These are phyloP conservation scores for Globisporangium alternatum DNA, from an alignment of 352 stramenopile species.

Conservation along the genomic window DNA sequence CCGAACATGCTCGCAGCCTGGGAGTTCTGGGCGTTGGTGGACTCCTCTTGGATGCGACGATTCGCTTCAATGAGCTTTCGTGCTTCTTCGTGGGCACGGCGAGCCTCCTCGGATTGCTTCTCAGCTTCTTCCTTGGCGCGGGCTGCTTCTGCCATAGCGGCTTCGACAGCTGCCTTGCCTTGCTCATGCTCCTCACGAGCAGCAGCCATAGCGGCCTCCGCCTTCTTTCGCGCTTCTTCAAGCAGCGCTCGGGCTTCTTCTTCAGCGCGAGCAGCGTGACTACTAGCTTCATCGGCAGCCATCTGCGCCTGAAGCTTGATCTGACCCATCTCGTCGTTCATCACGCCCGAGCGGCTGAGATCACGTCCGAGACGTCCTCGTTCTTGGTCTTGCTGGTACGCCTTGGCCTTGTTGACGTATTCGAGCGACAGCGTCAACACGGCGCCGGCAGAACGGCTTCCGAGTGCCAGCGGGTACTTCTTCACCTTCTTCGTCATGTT, in stretches of 20 bases:
- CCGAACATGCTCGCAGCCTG: constrained; percentile 55
- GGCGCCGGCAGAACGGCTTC: constrained; percentile 69
- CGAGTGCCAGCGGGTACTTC: constrained; percentile 79
- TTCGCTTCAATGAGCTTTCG: constrained; percentile 85
- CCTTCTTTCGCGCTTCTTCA: constrained; percentile 76
- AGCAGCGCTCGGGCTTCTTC: constrained; percentile 74
- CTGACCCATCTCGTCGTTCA: constrained; percentile 85
- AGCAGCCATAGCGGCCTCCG: constrained; percentile 78
- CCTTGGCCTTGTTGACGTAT: constrained; percentile 85
- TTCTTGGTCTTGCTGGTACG: constrained; percentile 70
- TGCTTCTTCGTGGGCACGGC: constrained; percentile 72
- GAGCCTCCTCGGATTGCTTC: constrained; percentile 71
- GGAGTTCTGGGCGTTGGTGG: constrained; percentile 30
- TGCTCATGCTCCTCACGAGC: constrained; percentile 76
- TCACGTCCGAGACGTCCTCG: constrained; percentile 55
- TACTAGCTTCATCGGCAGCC: constrained; percentile 74
- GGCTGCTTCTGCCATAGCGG: constrained; percentile 79
- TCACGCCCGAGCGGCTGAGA: constrained; percentile 49
- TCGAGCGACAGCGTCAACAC: constrained; percentile 77
- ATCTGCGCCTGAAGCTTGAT: constrained; percentile 81
- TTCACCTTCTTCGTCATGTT: constrained; percentile 85
- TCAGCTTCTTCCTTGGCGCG: constrained; percentile 78
- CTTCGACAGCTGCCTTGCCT: constrained; percentile 80
- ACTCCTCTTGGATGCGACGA: constrained; percentile 71
- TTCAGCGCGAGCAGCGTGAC: constrained; percentile 62